These are phyloP conservation scores for Cephaloascus albidus DNA, from an alignment of 805 yeast genomes.

Conservation along the genomic window DNA sequence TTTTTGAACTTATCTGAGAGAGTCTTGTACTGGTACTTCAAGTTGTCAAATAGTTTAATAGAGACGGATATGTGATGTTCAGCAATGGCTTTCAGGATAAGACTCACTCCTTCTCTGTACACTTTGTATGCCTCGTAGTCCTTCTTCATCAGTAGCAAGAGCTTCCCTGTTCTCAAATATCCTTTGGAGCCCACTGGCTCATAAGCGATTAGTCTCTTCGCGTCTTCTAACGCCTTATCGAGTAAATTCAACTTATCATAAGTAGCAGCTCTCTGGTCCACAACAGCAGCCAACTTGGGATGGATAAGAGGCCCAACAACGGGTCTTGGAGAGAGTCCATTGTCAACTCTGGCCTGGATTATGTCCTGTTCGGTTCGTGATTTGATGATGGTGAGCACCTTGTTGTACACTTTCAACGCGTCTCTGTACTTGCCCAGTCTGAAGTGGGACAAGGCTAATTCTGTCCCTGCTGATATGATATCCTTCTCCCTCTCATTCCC, in stretches of 20 bases:
- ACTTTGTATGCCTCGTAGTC: constrained; percentile 24
- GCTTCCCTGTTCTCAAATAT: constrained; percentile 33
- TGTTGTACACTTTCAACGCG: background rate
- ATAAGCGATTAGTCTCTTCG: constrained; percentile 16
- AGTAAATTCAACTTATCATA: constrained; percentile 27
- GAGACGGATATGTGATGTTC: constrained; percentile 19
- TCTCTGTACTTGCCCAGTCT: background rate
- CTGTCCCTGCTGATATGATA: background rate
- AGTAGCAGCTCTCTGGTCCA: constrained; percentile 42
- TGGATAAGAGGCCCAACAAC: background rate
- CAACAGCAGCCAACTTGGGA: constrained; percentile 1
- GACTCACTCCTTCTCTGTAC: constrained; percentile 25
- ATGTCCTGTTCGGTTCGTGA: background rate
- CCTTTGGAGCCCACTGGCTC: constrained; percentile 43
- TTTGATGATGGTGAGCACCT: background rate
- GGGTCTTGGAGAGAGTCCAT: background rate
- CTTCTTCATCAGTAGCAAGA: constrained; percentile 14
- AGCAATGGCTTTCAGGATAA: constrained; percentile 20
- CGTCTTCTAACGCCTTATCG: constrained; percentile 26
- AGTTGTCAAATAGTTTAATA: constrained; percentile 16
- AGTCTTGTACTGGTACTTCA: constrained; percentile 13
- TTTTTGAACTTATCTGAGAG: constrained; percentile 15
- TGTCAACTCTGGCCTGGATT: background rate
- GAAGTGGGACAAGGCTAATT: background rate
- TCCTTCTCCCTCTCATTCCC: too few species aligned